Base-by-base conservation (phyloP, 192 early-diverging fungal genomes). In the Coemansia sp. region DNA sequence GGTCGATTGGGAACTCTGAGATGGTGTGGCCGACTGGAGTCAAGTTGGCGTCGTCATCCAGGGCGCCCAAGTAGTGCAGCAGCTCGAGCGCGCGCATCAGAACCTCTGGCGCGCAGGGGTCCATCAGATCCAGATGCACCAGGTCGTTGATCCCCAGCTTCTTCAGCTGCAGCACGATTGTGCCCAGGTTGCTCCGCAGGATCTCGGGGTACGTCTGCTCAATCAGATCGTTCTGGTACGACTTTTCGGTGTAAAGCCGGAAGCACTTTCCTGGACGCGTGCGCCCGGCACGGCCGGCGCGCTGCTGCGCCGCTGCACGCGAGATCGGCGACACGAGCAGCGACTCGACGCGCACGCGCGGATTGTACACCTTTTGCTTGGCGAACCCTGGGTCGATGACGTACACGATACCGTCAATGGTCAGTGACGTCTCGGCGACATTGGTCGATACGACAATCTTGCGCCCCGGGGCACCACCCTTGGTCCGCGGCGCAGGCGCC, bases 301-400 rank as follows among this genome's bases (percentile, higher is more conserved):
- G 86, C 68, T 99, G 97, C 79, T 96, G 89, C 2, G 94, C 95
- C 6, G 89, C 91, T 1, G 97, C 95, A 50, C 90, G 90, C 53
- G 88, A 91, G 50, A 98, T 97, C 8, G 97, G 95, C 22, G 85
- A 89, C 11, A 98, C 94, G 50, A 97, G 75, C 49, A 99, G 82
- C 20, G 89, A 91, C 67, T 98, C 97, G 41, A 98, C 93, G 48
- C 94, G 84, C 49, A 96, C 90, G 49, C 96, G 88, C 26, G 97
- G 95, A 67, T 99, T 94, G 75, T 96, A 99, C 21, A 97, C 93
- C 71, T 97, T 98, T 74, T 98, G 95, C 61, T 99, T 99, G n/a
- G 94, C 85, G 60, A 99, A 97, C 8, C 95, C 97, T 36, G 93
- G 93, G 60, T 98, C 97, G 53, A 99, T 88, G 31, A 98, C 97